Evolutionary conservation across 345 rosid species (phyloP).

Genomic region (Cardamine chenopodiifolia): DNA sequence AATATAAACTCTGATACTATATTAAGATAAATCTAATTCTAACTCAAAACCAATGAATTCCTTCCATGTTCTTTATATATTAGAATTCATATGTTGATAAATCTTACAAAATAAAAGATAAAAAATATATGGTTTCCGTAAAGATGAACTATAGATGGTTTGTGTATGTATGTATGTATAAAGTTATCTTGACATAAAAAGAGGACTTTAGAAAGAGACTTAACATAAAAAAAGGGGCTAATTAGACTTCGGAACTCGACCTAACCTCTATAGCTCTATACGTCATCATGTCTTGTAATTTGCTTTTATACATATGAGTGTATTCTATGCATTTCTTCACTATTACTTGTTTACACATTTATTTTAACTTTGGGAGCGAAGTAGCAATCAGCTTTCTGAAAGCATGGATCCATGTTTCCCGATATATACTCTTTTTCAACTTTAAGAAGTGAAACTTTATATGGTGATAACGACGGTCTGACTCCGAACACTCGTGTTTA

Average conservation of each 20-base stretch:
- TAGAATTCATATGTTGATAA: not conserved
- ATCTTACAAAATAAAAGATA: no score
- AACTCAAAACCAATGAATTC: not conserved
- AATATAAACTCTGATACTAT: not conserved
- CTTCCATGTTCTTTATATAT: not conserved
- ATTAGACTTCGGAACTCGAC: conserved; percentile 31
- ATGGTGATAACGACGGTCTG: conserved; percentile 30
- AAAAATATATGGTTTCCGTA: not conserved
- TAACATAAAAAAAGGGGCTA: not conserved
- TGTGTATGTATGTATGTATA: not conserved
- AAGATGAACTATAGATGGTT: not conserved
- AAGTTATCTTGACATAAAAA: not conserved
- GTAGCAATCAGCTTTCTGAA: conserved; percentile 40
- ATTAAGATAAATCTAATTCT: not conserved
- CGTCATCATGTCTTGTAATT: conserved; percentile 33
- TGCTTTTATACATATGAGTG: conserved; percentile 18
- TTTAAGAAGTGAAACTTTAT: conserved; percentile 33
- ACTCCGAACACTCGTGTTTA: conserved; percentile 36
- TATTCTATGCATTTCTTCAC: not conserved
- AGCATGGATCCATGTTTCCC: conserved; percentile 46
- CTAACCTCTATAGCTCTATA: conserved; percentile 22
- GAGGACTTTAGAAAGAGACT: not conserved
- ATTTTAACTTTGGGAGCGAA: conserved; percentile 22
- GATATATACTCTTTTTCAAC: conserved; percentile 31
- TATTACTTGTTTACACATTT: conserved; percentile 34